Evolutionary conservation across 495 filamentous ascomycete genomes (phyloP).

Genomic region (Pseudomonodictys pantanalensis): DNA sequence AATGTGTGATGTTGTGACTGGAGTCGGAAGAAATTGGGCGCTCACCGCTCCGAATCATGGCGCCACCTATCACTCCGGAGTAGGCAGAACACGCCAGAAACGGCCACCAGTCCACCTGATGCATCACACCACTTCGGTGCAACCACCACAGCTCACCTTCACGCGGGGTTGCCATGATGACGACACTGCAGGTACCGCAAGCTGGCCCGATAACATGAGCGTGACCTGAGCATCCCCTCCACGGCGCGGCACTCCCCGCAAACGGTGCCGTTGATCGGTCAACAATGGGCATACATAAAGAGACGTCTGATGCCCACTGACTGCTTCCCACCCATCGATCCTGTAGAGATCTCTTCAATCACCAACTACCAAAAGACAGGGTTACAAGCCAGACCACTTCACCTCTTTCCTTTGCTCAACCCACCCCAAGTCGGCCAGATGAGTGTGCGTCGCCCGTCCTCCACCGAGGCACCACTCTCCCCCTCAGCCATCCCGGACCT

Average conservation of each 20-base stretch:
- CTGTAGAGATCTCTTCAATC: too few species aligned
- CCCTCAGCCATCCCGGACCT: slow-evolving; percentile 16
- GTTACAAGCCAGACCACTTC: too few species aligned
- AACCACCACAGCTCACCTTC: background rate
- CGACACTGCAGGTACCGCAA: background rate
- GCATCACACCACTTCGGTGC: background rate
- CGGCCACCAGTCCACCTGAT: slow-evolving; percentile 1
- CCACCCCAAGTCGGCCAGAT: background rate
- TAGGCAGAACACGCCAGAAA: too few species aligned
- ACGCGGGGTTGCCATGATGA: too few species aligned
- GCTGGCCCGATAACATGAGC: slow-evolving; percentile 1
- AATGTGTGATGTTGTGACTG: too few species aligned
- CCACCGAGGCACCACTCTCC: slow-evolving; percentile 1
- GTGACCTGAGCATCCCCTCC: slow-evolving; percentile 4
- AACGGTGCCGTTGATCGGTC: background rate
- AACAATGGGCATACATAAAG: slow-evolving; percentile 20
- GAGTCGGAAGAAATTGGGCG: too few species aligned
- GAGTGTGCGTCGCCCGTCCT: background rate
- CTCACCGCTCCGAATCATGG: too few species aligned
- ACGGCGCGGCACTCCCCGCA: background rate
- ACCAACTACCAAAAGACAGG: too few species aligned
- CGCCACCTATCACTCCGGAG: too few species aligned
- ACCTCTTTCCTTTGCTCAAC: background rate
- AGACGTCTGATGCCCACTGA: background rate
- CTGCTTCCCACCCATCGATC: too few species aligned